phyloP scores from a whole-genome alignment of 73 alveolate species.

The Breviolum minutum region DNA sequence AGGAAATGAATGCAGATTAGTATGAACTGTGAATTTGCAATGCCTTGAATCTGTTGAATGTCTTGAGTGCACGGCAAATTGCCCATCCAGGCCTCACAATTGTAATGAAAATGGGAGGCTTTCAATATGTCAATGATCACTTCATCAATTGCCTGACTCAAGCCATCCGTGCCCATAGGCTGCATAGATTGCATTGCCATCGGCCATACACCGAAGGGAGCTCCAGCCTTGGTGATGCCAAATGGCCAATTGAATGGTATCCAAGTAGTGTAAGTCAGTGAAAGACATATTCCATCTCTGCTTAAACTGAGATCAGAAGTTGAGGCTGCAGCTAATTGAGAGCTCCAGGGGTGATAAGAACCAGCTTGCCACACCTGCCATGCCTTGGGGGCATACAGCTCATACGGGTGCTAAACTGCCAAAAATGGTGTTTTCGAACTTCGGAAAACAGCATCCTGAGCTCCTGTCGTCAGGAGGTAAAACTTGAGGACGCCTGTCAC shows the following conservation, averaged over 20 bases:
- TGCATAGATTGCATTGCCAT: background rate
- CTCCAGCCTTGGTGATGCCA: constrained; percentile 24
- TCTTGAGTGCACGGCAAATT: background rate
- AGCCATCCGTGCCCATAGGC: background rate
- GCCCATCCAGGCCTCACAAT: background rate
- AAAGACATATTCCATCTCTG: background rate
- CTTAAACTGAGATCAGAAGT: background rate
- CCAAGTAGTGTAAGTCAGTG: no score
- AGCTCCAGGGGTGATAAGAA: constrained; percentile 80
- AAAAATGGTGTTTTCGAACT: background rate
- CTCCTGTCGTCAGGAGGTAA: constrained; percentile 2
- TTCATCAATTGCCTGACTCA: background rate
- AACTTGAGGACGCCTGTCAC: background rate
- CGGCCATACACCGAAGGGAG: constrained; percentile 45
- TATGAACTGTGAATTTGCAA: no score
- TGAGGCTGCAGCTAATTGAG: constrained; percentile 20
- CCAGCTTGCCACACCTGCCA: constrained; percentile 94
- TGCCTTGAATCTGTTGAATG: no score
- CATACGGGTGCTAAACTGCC: background rate
- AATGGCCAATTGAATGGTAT: no score
- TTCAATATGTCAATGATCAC: background rate
- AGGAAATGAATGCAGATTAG: no score
- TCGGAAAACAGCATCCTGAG: background rate
- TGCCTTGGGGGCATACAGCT: background rate
- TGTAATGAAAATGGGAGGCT: no score